Evolutionary conservation across 345 rosid species (phyloP).

Genomic region (Camelina neglecta): DNA sequence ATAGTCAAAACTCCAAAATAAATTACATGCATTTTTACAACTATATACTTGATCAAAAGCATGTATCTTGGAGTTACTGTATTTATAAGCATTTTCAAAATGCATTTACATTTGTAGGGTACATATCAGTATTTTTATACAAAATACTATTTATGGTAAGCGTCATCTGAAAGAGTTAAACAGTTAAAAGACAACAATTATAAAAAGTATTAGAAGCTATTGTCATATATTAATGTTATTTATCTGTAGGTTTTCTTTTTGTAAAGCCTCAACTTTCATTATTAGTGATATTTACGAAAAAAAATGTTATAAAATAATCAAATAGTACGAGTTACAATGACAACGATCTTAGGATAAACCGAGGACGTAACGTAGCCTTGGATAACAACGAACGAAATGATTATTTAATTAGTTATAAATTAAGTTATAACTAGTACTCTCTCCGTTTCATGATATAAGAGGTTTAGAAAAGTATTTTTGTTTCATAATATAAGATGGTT

Average conservation of each 20-base stretch:
- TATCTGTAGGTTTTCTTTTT: no score
- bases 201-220: background rate
- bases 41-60: background rate
- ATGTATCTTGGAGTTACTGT: background rate
- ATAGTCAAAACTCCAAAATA: background rate
- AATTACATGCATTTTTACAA: background rate
- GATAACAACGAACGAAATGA: background rate
- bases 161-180: background rate
- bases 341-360: background rate
- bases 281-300: no score
- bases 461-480: no score
- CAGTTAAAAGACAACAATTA: background rate
- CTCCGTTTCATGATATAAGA: no score
- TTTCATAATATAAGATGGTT: no score
- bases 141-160: background rate
- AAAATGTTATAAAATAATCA: background rate
- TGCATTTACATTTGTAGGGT: background rate
- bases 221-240: no score
- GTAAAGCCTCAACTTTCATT: no score
- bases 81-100: background rate
- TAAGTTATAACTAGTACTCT: background rate
- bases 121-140: background rate
- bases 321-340: slow-evolving; percentile 9
- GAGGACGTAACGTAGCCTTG: slow-evolving; percentile 5
- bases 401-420: background rate